Conservation (phyloP, 2,329 filamentous ascomycete species). For the Pseudodiploospora longispora region DNA sequence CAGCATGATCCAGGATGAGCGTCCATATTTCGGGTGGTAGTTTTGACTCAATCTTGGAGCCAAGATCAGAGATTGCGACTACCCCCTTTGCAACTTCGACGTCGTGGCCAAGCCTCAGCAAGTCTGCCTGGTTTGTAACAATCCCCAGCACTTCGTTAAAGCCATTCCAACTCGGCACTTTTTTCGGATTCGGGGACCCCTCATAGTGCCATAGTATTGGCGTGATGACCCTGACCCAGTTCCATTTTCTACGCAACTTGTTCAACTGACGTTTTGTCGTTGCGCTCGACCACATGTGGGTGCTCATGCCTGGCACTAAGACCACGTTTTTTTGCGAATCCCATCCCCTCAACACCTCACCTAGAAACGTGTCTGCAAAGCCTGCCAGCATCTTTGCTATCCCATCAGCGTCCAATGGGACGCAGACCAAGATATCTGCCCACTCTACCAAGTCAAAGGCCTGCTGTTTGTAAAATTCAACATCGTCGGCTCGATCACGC, state of each 20-base stretch:
- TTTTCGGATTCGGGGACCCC: constrained; percentile 38
- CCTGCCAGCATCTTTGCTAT: constrained; percentile 84
- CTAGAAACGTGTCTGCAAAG: constrained; percentile 69
- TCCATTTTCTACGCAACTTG: constrained; percentile 77
- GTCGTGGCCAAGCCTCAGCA: constrained; percentile 66
- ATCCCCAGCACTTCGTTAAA: constrained; percentile 66
- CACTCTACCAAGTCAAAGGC: constrained; percentile 69
- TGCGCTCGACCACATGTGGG: constrained; percentile 82
- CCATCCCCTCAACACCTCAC: constrained; percentile 80
- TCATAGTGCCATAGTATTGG: constrained; percentile 80
- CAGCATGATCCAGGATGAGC: constrained; percentile 73
- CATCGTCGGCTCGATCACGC: constrained; percentile 32
- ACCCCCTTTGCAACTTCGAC: constrained; percentile 47
- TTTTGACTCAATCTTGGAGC: constrained; percentile 29
- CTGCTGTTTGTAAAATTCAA: constrained; percentile 43
- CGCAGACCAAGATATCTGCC: constrained; percentile 79
- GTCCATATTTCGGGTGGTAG: constrained; percentile 86
- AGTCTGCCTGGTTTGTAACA: constrained; percentile 68
- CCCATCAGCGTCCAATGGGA: constrained; percentile 76
- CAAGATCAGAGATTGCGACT: constrained; percentile 24
- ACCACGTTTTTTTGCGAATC: constrained; percentile 78
- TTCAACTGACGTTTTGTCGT: constrained; percentile 80
- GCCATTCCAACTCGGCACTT: constrained; percentile 52
- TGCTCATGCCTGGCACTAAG: constrained; percentile 82
- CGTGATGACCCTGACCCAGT: constrained; percentile 74